phyloP scores from a whole-genome alignment of 495 filamentous ascomycete genomes.

The Penicillium desertorum region DNA sequence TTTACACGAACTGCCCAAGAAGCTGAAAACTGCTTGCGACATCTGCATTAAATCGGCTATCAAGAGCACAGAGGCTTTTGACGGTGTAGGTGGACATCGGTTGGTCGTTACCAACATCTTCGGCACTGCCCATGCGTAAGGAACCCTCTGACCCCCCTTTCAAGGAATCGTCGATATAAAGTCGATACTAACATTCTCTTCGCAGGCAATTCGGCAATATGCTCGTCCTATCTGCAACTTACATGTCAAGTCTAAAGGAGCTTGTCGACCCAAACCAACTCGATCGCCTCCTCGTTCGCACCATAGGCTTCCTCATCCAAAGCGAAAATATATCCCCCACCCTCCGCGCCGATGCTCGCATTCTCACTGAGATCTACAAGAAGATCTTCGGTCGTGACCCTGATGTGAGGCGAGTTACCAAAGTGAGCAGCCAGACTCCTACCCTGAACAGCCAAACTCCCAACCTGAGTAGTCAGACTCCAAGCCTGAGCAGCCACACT shows the following conservation, averaged over 20 bases:
- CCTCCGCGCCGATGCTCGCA: slow-evolving; percentile 63
- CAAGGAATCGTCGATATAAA: too few species aligned
- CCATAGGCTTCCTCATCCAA: slow-evolving; percentile 66
- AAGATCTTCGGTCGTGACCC: slow-evolving; percentile 45
- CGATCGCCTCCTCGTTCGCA: slow-evolving; percentile 53
- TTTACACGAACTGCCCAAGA: slow-evolving; percentile 35
- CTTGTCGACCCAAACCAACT: slow-evolving; percentile 54
- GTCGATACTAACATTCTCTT: slow-evolving; percentile 1
- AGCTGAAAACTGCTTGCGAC: slow-evolving; percentile 28
- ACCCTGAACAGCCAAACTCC: slow-evolving; percentile 15
- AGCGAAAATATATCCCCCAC: slow-evolving; percentile 65
- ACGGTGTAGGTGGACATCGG: slow-evolving; percentile 9
- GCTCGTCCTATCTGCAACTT: slow-evolving; percentile 79
- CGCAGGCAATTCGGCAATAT: slow-evolving; percentile 95
- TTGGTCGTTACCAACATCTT: slow-evolving; percentile 12
- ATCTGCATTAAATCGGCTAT: slow-evolving; percentile 7
- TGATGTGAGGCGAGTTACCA: slow-evolving; percentile 18
- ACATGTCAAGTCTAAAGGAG: slow-evolving; percentile 54
- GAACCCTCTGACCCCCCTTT: not conserved
- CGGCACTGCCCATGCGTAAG: slow-evolving; percentile 14
- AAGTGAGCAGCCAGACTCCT: slow-evolving; percentile 1
- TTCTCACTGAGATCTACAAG: slow-evolving; percentile 61
- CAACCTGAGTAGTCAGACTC: slow-evolving; percentile 1
- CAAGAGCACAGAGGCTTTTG: slow-evolving; percentile 10
- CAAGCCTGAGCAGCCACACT: slow-evolving; percentile 16